Evolutionary conservation across 495 filamentous ascomycete genomes (phyloP).

Genomic region (Hypoxylon subgilvum): DNA sequence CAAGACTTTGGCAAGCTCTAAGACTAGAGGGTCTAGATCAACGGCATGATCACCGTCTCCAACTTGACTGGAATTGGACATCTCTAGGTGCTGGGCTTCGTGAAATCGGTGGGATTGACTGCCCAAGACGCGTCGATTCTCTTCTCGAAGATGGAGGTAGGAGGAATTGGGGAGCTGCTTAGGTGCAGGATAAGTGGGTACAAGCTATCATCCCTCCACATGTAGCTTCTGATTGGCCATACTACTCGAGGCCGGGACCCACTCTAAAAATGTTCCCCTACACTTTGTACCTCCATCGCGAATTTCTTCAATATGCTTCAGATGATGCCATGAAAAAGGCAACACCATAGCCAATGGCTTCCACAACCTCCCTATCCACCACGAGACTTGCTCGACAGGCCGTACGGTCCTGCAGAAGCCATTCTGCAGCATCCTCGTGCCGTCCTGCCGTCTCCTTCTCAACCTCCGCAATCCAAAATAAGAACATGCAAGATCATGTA

Average conservation of each 20-base stretch:
- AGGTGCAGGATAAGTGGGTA: not conserved
- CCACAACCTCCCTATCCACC: constrained; percentile 29
- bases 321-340: constrained; percentile 21
- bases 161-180: not conserved
- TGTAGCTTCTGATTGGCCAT: constrained; percentile 22
- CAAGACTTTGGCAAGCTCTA: constrained; percentile 69
- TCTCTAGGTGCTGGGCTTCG: constrained; percentile 20
- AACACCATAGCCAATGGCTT: constrained; percentile 33
- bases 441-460: constrained; percentile 29
- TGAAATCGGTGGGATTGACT: no score
- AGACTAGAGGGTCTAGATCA: constrained; percentile 44
- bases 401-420: constrained; percentile 15
- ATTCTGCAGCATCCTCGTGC: constrained; percentile 7
- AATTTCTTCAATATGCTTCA: not conserved
- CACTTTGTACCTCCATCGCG: constrained; percentile 5
- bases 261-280: constrained; percentile 29
- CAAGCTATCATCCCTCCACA: no score
- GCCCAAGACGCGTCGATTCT: no score
- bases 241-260: not conserved
- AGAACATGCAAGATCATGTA: constrained; percentile 17
- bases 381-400: constrained; percentile 34
- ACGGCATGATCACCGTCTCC: constrained; percentile 34
- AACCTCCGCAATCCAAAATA: constrained; percentile 22
- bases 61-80: constrained; percentile 34
- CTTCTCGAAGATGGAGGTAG: no score